Conservation (phyloP, 495 filamentous ascomycete species). For the Daldinia caldariorum region DNA sequence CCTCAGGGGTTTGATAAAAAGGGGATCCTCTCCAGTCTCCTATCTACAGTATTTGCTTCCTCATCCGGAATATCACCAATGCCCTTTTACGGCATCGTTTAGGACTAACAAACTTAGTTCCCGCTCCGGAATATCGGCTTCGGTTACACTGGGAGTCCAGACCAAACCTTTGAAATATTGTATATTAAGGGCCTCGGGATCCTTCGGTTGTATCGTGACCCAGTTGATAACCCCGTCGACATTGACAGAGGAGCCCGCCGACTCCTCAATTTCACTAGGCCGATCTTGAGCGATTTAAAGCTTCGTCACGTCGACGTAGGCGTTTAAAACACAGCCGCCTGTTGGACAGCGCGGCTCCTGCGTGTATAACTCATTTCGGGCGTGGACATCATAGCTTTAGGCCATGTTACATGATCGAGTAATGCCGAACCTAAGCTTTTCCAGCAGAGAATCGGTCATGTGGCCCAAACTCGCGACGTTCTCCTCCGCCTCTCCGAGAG, state of each 20-base stretch:
- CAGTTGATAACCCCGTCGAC: background rate
- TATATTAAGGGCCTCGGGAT: slow-evolving; percentile 2
- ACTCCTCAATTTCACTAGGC: slow-evolving; percentile 19
- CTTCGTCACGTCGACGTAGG: slow-evolving; percentile 27
- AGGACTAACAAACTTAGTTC: slow-evolving; percentile 41
- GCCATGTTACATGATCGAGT: slow-evolving; percentile 20
- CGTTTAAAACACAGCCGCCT: slow-evolving; percentile 19
- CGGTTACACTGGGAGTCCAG: slow-evolving; percentile 24
- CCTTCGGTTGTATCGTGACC: slow-evolving; percentile 8
- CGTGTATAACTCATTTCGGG: background rate
- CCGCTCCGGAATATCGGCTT: slow-evolving; percentile 39
- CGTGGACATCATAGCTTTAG: slow-evolving; percentile 17
- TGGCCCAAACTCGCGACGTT: slow-evolving; percentile 21
- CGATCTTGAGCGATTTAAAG: slow-evolving; percentile 32
- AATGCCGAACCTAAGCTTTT: slow-evolving; percentile 41
- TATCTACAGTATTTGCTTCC: slow-evolving; percentile 23
- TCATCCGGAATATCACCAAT: slow-evolving; percentile 30
- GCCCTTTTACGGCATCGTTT: slow-evolving; percentile 29
- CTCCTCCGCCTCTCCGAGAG: slow-evolving; percentile 24
- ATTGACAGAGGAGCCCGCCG: slow-evolving; percentile 1
- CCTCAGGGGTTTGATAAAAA: slow-evolving; percentile 29
- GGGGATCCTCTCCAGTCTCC: slow-evolving; percentile 26
- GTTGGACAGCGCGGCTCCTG: slow-evolving; percentile 25
- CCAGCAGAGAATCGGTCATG: slow-evolving; percentile 33
- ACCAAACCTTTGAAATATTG: slow-evolving; percentile 7